A percentile compares a stretch with the other conserved stretches of the same genome.
These are phyloP conservation scores for Populus deltoides DNA, from an alignment of 345 rosid species.

Conservation along the genomic window DNA sequence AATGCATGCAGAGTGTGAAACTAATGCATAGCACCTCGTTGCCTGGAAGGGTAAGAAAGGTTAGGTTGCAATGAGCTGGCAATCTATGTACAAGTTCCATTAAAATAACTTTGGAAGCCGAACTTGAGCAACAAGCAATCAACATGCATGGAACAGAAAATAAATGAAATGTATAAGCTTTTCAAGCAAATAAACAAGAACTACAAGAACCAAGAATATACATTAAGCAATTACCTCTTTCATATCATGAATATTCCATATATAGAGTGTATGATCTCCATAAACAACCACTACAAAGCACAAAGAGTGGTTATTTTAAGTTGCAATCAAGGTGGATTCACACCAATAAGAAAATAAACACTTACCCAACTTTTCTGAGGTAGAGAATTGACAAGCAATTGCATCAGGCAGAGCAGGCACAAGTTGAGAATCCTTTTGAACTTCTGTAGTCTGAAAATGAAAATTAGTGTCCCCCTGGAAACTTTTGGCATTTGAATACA, in stretches of 20 bases:
- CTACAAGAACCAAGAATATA: neutral
- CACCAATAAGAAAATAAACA: slow-evolving; percentile 1
- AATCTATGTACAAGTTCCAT: slow-evolving; percentile 18
- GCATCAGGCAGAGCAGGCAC: slow-evolving; percentile 52
- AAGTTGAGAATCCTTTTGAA: slow-evolving; percentile 27
- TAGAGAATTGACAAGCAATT: slow-evolving; percentile 78
- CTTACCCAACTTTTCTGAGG: slow-evolving; percentile 55
- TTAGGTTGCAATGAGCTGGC: slow-evolving; percentile 19
- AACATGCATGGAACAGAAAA: slow-evolving; percentile 9
- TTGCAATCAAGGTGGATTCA: neutral
- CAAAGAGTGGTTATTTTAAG: slow-evolving; percentile 14
- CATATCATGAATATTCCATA: slow-evolving; percentile 68
- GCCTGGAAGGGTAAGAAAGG: slow-evolving; percentile 43
- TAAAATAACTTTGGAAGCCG: slow-evolving; percentile 11
- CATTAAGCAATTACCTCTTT: slow-evolving; percentile 46
- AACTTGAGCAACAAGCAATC: slow-evolving; percentile 7
- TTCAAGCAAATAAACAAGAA: slow-evolving; percentile 6
- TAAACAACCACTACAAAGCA: slow-evolving; percentile 65
- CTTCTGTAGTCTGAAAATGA: slow-evolving; percentile 3
- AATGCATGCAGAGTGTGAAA: slow-evolving; percentile 74
- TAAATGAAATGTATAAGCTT: neutral
- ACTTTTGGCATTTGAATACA: slow-evolving; percentile 47
- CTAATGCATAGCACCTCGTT: slow-evolving; percentile 55
- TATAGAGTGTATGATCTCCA: slow-evolving; percentile 65
- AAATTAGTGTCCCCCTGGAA: slow-evolving; percentile 24